These are phyloP conservation scores for Aspergillus sp. DNA, from an alignment of 2,329 filamentous ascomycete genomes.

Conservation along the genomic window DNA sequence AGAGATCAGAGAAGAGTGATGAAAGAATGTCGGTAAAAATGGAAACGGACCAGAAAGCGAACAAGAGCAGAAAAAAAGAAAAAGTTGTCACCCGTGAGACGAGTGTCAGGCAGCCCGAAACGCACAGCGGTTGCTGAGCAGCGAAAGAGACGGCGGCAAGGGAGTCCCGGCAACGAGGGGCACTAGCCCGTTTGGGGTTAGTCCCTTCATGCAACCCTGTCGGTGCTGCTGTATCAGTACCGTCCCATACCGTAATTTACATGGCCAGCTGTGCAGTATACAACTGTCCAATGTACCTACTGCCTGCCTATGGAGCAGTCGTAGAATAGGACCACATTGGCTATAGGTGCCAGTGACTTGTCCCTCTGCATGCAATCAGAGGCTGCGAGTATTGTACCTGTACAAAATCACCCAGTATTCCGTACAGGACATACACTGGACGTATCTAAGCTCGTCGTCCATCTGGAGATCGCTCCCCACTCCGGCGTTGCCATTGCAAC, in stretches of 20 bases:
- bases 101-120: neutral
- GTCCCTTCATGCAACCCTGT: slow-evolving; percentile 3
- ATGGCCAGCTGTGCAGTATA: neutral
- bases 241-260: slow-evolving; percentile 8
- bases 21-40: neutral
- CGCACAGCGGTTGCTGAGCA: slow-evolving; percentile 5
- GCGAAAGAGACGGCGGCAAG: slow-evolving; percentile 29
- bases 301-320: neutral
- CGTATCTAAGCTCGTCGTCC: slow-evolving; percentile 17
- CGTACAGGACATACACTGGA: neutral
- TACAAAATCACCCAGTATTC: neutral
- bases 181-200: neutral
- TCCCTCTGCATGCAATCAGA: too few relatives aligned
- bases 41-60: neutral
- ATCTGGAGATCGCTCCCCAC: slow-evolving; percentile 36
- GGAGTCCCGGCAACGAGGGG: slow-evolving; percentile 31
- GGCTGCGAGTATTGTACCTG: too few relatives aligned
- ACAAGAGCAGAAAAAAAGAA: neutral
- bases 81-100: neutral
- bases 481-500: slow-evolving; percentile 37
- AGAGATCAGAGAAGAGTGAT: neutral
- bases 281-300: neutral
- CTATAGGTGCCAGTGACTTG: neutral
- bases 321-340: neutral
- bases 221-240: slow-evolving; percentile 7